phyloP scores from a whole-genome alignment of 176 grass and related monocot genomes.

The Oryza glumipatula region DNA sequence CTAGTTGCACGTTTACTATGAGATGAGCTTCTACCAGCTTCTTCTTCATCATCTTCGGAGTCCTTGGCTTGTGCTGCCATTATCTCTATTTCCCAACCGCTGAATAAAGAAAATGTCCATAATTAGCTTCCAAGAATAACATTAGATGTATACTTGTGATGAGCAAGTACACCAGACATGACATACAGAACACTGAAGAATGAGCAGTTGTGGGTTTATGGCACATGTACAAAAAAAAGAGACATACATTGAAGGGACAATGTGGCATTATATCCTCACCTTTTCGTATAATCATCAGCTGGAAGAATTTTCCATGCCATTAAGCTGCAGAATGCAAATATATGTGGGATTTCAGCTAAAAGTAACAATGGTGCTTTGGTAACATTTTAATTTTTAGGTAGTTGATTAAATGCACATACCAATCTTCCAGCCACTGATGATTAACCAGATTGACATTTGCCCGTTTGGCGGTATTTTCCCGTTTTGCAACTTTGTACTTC shows the following conservation, averaged over 20 bases:
- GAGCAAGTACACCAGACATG: background rate
- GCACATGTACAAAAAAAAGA: background rate
- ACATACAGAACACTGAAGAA: background rate
- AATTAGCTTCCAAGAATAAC: slow-evolving; percentile 15
- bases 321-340: slow-evolving; percentile 53
- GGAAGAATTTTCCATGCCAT: slow-evolving; percentile 72
- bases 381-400: background rate
- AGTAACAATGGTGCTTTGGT: background rate
- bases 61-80: slow-evolving; percentile 70
- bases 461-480: slow-evolving; percentile 63
- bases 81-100: slow-evolving; percentile 72
- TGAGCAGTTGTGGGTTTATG: background rate
- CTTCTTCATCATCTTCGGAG: slow-evolving; percentile 70
- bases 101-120: slow-evolving; percentile 41
- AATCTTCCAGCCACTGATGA: slow-evolving; percentile 75
- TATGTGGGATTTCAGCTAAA: slow-evolving; percentile 18
- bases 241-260: background rate
- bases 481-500: slow-evolving; percentile 72
- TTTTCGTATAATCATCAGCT: slow-evolving; percentile 63
- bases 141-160: background rate
- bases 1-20: slow-evolving; percentile 29
- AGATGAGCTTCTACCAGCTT: slow-evolving; percentile 41
- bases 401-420: slow-evolving; percentile 44
- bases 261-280: slow-evolving; percentile 37
- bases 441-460: slow-evolving; percentile 71